Evolutionary conservation across 345 rosid species (phyloP).

Genomic region (Rhodomyrtus tomentosa): DNA sequence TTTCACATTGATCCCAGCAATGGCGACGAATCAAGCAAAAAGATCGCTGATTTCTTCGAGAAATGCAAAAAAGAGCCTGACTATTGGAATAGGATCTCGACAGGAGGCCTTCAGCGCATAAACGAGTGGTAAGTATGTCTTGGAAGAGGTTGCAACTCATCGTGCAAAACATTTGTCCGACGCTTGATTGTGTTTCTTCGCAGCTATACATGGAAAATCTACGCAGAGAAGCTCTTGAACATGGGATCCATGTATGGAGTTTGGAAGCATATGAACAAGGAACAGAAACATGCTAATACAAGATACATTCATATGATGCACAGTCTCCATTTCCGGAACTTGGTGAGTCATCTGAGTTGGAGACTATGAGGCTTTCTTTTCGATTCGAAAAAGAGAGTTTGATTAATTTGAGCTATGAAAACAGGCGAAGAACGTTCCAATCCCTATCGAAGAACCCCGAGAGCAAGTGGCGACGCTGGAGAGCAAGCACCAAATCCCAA

Average conservation of each 20-base stretch:
- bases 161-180: neutral
- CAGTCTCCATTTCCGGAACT: conserved; percentile 55
- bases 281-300: conserved; percentile 60
- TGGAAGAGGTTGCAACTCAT: neutral
- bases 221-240: conserved; percentile 54
- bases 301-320: conserved; percentile 64
- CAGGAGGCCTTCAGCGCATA: conserved; percentile 59
- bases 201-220: conserved; percentile 94
- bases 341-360: conserved; percentile 32
- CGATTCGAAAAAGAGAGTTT: neutral
- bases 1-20: conserved; percentile 80
- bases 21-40: conserved; percentile 63
- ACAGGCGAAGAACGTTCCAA: conserved; percentile 47
- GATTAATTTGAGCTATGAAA: neutral
- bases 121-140: conserved; percentile 49
- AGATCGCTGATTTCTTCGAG: conserved; percentile 70
- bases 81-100: conserved; percentile 53
- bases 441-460: conserved; percentile 26
- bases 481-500: neutral
- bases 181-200: neutral
- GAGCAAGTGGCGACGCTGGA: neutral
- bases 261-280: conserved; percentile 74
- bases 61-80: conserved; percentile 41
- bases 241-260: conserved; percentile 77
- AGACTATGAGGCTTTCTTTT: neutral